Base-by-base conservation (phyloP, 129 eudicot genomes). In the Pulicaria dysenterica region DNA sequence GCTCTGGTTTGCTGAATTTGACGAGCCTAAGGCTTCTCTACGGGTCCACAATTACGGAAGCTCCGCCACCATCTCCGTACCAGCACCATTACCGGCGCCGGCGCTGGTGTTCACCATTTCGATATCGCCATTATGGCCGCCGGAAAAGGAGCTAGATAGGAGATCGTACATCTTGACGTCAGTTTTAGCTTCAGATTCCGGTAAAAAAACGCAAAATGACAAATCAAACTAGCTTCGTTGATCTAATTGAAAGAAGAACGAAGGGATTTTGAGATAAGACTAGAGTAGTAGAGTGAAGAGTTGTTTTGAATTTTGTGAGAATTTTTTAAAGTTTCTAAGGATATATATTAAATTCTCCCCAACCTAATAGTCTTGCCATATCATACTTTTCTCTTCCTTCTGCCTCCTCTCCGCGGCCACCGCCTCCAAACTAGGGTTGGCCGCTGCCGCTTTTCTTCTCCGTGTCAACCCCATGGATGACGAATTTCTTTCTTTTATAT, bases 141-240 rank as follows among this genome's bases (percentile, higher is more conserved):
- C 80, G 53, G 83, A 79, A 15, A 85, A 87, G 4, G 96, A 90
- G 36, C 83, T 76, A 8, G 96, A 90, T 62, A 87, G 79, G 5
- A 90, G 87, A 76, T 90, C 88, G 67, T 90, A 87, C 96, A 90
- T 90, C 48, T 58, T 77, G 58, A 42, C 12, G 39, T 11, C 5
- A 8, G 13, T 8, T 41, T 73, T 36, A 45, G 12, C 43, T 45
- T 47, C 8, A n/a, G 8, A 42, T 13, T 6, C 4, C 5, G 14
- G n/a, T 50, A 9, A 53, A 53, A 36, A 56, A 37, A 64, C 16
- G 12, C 10, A 43, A 64, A 43, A 16, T 0, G 7, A 64, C 9
- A 16, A 10, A 40, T 63, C 37, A 42, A 63, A 59, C 13, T 38
- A 46, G 46, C 3, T 62, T 39, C n/a, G 1, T 66, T 66, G 14